Evolutionary conservation across 2,329 filamentous ascomycete genomes (phyloP).

Genomic region (Incumbomyces lentus): DNA sequence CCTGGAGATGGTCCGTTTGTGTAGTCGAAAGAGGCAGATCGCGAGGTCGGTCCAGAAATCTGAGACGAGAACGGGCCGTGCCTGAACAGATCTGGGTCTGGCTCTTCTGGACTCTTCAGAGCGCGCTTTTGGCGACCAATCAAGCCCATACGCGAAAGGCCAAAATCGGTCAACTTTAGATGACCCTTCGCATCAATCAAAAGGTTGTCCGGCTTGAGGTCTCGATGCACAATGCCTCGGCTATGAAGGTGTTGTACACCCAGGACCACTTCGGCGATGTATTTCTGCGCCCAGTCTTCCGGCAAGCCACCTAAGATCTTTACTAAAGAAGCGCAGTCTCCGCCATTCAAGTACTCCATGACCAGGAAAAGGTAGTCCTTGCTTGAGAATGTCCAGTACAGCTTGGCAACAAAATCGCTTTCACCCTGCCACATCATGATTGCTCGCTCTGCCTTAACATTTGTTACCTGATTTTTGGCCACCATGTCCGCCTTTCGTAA

Average conservation of each 20-base stretch:
- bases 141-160: constrained; percentile 90
- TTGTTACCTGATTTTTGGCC: constrained; percentile 97
- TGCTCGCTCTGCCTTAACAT: constrained; percentile 94
- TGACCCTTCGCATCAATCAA: constrained; percentile 95
- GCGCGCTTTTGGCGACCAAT: constrained; percentile 93
- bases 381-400: constrained; percentile 99
- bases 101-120: constrained; percentile 64
- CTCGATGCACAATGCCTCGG: constrained; percentile 89
- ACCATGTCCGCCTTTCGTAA: constrained; percentile 99
- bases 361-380: constrained; percentile 98
- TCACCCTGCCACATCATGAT: constrained; percentile 99
- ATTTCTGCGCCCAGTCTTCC: constrained; percentile 97
- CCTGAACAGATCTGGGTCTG: constrained; percentile 85
- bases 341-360: constrained; percentile 98
- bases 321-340: constrained; percentile 91
- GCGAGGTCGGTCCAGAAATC: constrained; percentile 74
- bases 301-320: constrained; percentile 85
- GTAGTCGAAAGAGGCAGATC: constrained; percentile 87
- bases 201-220: constrained; percentile 93
- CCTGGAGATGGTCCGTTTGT: constrained; percentile 66
- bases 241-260: constrained; percentile 93
- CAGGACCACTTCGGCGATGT: constrained; percentile 90
- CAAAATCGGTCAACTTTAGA: constrained; percentile 94
- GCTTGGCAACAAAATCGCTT: constrained; percentile 96
- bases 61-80: constrained; percentile 74